These are phyloP conservation scores for Aspergillus avenaceus DNA, from an alignment of 495 filamentous ascomycete species.

Conservation along the genomic window DNA sequence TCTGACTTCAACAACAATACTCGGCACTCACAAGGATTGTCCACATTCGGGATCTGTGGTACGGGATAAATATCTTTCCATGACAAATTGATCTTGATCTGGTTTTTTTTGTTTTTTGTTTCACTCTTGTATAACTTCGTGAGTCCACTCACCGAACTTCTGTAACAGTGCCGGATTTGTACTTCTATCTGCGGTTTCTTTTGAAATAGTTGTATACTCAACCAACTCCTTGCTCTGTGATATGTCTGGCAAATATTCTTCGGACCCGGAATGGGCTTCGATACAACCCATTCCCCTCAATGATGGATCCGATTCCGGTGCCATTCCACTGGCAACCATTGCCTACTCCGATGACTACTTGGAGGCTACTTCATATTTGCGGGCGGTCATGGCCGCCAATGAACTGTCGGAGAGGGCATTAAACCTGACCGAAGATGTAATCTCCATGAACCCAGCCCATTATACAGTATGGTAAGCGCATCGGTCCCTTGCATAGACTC, in stretches of 20 bases:
- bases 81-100: no score
- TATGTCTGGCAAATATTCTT: slow-evolving; percentile 52
- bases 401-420: slow-evolving; percentile 78
- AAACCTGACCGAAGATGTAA: slow-evolving; percentile 81
- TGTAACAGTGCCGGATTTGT: no score
- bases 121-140: no score
- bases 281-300: slow-evolving; percentile 77
- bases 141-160: no score
- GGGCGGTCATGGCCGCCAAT: slow-evolving; percentile 85
- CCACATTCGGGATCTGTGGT: no score
- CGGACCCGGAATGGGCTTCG: slow-evolving; percentile 77
- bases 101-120: no score
- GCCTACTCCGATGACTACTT: slow-evolving; percentile 82
- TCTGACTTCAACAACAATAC: not conserved
- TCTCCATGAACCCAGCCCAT: slow-evolving; percentile 88
- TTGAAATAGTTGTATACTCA: no score
- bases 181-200: no score
- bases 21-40: not conserved
- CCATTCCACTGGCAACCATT: slow-evolving; percentile 77
- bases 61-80: no score
- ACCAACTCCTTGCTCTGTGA: not conserved
- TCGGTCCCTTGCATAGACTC: not conserved
- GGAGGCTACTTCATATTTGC: slow-evolving; percentile 84
- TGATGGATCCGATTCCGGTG: slow-evolving; percentile 58
- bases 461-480: slow-evolving; percentile 84